These are phyloP conservation scores for Saccharomycopsis sp. DNA, from an alignment of 805 yeast species.

Conservation along the genomic window DNA sequence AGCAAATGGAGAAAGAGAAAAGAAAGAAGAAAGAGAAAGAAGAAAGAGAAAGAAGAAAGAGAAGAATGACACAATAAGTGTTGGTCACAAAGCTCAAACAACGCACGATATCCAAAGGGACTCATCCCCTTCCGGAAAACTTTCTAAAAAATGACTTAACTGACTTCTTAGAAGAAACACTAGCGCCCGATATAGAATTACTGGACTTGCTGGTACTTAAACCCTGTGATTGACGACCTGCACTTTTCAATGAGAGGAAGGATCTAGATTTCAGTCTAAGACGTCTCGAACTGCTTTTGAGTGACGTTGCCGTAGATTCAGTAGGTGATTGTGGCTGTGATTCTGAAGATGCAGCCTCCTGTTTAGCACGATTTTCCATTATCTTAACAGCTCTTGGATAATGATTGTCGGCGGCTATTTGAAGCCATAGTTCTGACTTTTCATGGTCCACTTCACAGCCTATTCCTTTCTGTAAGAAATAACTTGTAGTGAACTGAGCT, in stretches of 20 bases:
- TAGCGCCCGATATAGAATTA: background rate
- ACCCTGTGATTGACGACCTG: background rate
- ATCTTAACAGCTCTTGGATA: constrained; percentile 42
- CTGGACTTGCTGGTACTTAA: background rate
- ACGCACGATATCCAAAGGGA: no score
- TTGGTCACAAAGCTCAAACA: no score
- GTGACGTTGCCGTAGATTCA: background rate
- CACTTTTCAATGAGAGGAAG: background rate
- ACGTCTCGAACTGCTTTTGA: background rate
- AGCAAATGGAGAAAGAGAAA: background rate
- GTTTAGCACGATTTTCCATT: background rate
- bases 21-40: background rate
- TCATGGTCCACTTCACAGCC: constrained; percentile 60
- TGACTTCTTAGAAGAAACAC: background rate
- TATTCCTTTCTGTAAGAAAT: constrained; percentile 77
- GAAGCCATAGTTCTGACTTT: constrained; percentile 67
- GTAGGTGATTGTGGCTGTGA: background rate
- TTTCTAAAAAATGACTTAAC: background rate
- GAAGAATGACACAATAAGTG: background rate
- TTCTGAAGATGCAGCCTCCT: background rate
- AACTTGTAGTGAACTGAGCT: constrained; percentile 80
- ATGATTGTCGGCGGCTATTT: constrained; percentile 58
- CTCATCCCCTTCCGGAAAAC: background rate
- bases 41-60: background rate
- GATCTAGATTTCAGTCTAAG: background rate